Evolutionary conservation across 2,329 filamentous ascomycete genomes (phyloP), one percentile per base, ranked within the genome.

Genomic region (Phialemonium atrogriseum): DNA sequence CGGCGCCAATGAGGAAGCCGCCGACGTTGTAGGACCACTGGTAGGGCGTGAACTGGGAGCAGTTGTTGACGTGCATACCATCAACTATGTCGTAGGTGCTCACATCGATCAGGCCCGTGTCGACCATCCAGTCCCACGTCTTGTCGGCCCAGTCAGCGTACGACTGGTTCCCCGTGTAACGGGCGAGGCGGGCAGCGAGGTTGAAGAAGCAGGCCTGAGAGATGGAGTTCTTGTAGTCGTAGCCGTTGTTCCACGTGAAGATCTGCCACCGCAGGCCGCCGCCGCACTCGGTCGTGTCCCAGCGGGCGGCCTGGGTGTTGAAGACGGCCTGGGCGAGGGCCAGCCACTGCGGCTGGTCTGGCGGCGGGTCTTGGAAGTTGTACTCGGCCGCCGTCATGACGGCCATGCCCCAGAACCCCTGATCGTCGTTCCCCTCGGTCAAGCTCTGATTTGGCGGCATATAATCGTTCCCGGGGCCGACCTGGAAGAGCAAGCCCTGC

Each of bases 191-290:
- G n/a, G 28, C 28, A 21, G 28, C 28, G 4, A 30, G 19, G 28
- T 30, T 30, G 28, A 30, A 30, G 28, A 30, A 30, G 28, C 28
- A 30, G 5, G n/a, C 28, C 28, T 30, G 28, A 19, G 28, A 30
- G 20, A 30, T 30, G 8, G 28, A 30, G 28, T 30, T 30, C 28
- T 30, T 30, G 28, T 30, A 30, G 28, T 30, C 28, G 28, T 78
- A 91, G 7, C 84, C 85, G 24, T 69, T 73, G 48, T 89, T 88
- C 64, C 83, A 85, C 3, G 71, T 66, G 52, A 82, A 88, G 30
- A 91, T 84, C 56, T 91, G 84, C 82, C 82, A 87, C 40, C 80
- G 71, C 30, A 88, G 53, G 5, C 84, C 84, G 24, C 84, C 84
- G 12, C 65, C 66, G 43, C 84, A 89, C 27, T 70, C 59, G 1